Conservation (phyloP, 768 basidiomycete genomes). For the Lactifluus volemus region DNA sequence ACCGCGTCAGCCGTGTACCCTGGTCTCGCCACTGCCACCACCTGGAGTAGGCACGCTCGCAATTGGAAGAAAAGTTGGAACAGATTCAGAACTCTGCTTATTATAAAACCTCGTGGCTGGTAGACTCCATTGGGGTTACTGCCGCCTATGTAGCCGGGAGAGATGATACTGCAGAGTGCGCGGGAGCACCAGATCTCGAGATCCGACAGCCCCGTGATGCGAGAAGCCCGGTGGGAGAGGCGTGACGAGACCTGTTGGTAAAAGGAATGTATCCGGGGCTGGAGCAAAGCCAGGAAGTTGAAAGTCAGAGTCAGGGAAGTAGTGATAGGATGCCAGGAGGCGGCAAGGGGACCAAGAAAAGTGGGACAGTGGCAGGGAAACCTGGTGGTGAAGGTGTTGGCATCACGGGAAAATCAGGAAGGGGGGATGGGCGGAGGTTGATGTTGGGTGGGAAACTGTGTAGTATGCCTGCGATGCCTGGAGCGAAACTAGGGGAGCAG, state of each 20-base stretch:
- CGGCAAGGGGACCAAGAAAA: conserved; percentile 3
- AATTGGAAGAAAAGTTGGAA: too few species aligned
- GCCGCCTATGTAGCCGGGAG: conserved; percentile 26
- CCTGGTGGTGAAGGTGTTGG: conserved; percentile 25
- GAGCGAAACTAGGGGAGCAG: conserved; percentile 21
- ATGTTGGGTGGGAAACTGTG: conserved; percentile 1
- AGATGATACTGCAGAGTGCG: conserved; percentile 28
- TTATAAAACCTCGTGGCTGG: too few species aligned
- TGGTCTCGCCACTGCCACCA: too few species aligned
- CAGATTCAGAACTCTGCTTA: too few species aligned
- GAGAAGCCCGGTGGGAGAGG: conserved; percentile 44
- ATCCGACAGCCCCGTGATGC: conserved; percentile 31
- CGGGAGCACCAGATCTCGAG: conserved; percentile 7
- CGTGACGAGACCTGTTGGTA: conserved; percentile 25
- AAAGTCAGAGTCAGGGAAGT: conserved; percentile 19
- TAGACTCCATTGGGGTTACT: too few species aligned
- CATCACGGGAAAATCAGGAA: conserved; percentile 16
- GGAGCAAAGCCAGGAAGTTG: conserved; percentile 22
- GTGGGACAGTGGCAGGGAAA: background rate
- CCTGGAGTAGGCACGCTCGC: too few species aligned
- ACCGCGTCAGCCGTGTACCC: too few species aligned
- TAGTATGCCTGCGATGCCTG: conserved; percentile 13
- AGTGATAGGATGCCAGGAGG: conserved; percentile 20
- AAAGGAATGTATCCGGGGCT: conserved; percentile 23
- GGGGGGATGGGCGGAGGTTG: conserved; percentile 4